Evolutionary conservation across 2,329 filamentous ascomycete genomes (phyloP).

Genomic region (Domatiomyces catenatus): DNA sequence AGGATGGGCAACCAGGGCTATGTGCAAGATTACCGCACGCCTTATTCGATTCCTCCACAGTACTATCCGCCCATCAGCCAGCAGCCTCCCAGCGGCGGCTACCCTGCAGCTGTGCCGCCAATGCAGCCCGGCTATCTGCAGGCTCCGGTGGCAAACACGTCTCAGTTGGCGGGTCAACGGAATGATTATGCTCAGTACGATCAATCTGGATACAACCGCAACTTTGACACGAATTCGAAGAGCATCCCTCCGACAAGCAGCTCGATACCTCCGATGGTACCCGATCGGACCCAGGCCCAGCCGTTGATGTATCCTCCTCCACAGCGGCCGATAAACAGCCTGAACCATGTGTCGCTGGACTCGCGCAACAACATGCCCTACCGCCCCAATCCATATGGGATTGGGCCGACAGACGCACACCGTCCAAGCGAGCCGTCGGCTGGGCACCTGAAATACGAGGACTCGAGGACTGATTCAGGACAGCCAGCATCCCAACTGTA

Average conservation of each 20-base stretch:
- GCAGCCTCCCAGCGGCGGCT: constrained; percentile 7
- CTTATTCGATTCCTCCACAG: constrained; percentile 9
- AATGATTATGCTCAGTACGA: constrained; percentile 15
- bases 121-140: constrained; percentile 13
- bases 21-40: constrained; percentile 8
- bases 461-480: constrained; percentile 8
- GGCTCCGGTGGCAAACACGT: constrained; percentile 6
- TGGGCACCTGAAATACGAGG: constrained; percentile 12
- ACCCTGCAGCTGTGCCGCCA: constrained; percentile 11
- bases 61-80: constrained; percentile 13
- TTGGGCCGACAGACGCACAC: constrained; percentile 9
- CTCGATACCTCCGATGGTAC: constrained; percentile 13
- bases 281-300: constrained; percentile 10
- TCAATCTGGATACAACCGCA: constrained; percentile 12
- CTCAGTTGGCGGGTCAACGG: constrained; percentile 11
- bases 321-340: constrained; percentile 13
- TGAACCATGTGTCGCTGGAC: constrained; percentile 17
- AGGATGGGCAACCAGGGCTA: constrained; percentile 21
- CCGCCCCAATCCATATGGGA: constrained; percentile 10
- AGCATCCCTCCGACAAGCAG: constrained; percentile 13
- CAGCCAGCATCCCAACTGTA: constrained; percentile 9
- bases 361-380: constrained; percentile 11
- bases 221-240: constrained; percentile 13
- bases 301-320: constrained; percentile 16
- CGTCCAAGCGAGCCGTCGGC: constrained; percentile 15